These are phyloP conservation scores for Ganoderma boninense DNA, from an alignment of 1,284 basidiomycete genomes.

Conservation along the genomic window DNA sequence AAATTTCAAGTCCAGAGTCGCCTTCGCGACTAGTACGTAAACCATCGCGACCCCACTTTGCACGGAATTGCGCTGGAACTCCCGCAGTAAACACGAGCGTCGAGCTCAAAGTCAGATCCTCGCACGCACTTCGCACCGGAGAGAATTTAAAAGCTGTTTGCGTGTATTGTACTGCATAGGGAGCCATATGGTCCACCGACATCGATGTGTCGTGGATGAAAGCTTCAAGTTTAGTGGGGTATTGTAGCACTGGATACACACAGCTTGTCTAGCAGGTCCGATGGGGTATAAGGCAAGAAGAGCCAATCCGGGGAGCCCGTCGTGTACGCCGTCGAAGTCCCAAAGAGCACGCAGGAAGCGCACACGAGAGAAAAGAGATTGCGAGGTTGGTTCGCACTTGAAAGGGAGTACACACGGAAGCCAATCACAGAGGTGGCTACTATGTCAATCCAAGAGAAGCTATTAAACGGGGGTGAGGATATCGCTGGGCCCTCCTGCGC, in stretches of 20 bases:
- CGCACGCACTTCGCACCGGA: background rate
- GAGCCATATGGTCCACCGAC: background rate
- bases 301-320: conserved; percentile 9
- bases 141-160: background rate
- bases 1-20: too few species aligned
- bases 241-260: background rate
- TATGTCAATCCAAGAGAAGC: conserved; percentile 8
- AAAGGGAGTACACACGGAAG: conserved; percentile 19
- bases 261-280: background rate
- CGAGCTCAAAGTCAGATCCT: background rate
- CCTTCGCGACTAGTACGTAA: too few species aligned
- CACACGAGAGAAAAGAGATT: background rate
- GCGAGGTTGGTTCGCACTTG: background rate
- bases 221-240: background rate
- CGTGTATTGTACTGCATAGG: conserved; percentile 14
- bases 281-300: conserved; percentile 24
- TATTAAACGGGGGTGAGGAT: conserved; percentile 27
- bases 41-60: too few species aligned
- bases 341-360: conserved; percentile 7
- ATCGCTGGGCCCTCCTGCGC: conserved; percentile 10
- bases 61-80: too few species aligned
- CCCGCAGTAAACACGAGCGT: background rate
- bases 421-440: conserved; percentile 6
- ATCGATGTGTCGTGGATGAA: background rate
- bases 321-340: background rate